phyloP scores from a whole-genome alignment of 1,139 yeast genomes.

The Candida freyschussii region DNA sequence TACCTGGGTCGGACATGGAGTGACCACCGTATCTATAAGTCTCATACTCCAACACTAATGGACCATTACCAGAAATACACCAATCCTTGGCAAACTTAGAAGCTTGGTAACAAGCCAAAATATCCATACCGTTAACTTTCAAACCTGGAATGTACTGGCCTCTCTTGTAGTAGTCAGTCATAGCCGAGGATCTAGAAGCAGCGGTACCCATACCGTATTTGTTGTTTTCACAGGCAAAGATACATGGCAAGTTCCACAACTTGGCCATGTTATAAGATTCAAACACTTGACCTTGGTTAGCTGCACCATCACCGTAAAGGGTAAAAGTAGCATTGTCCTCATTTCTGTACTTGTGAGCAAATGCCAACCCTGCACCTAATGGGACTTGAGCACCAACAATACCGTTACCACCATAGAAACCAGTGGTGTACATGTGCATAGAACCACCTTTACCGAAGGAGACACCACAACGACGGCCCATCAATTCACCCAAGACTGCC shows the following conservation, averaged over 20 bases:
- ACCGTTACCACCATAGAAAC: constrained; percentile 98
- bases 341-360: constrained; percentile 90
- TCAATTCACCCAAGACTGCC: constrained; percentile 87
- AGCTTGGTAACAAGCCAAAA: constrained; percentile 90
- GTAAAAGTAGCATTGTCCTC: constrained; percentile 81
- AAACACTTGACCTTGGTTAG: constrained; percentile 98
- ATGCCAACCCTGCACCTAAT: constrained; percentile 94
- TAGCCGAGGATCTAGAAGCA: constrained; percentile 93
- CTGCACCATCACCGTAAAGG: constrained; percentile 97
- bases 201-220: constrained; percentile 99
- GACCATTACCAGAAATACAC: constrained; percentile 92
- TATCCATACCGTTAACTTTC: constrained; percentile 98
- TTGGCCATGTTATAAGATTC: constrained; percentile 99
- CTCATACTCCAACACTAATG: constrained; percentile 92
- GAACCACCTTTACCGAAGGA: constrained; percentile 99
- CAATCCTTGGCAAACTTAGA: constrained; percentile 96
- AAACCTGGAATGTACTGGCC: constrained; percentile 99
- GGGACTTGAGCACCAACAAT: constrained; percentile 99
- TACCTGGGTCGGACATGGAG: constrained; percentile 99
- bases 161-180: constrained; percentile 96
- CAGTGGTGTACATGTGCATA: constrained; percentile 96
- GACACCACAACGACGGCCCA: constrained; percentile 95
- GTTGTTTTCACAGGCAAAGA: constrained; percentile 97
- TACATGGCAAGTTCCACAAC: constrained; percentile 92
- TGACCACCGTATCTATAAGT: constrained; percentile 99